Base-by-base conservation (phyloP, 73 alveolate species). In the Paramecium octaurelia region DNA sequence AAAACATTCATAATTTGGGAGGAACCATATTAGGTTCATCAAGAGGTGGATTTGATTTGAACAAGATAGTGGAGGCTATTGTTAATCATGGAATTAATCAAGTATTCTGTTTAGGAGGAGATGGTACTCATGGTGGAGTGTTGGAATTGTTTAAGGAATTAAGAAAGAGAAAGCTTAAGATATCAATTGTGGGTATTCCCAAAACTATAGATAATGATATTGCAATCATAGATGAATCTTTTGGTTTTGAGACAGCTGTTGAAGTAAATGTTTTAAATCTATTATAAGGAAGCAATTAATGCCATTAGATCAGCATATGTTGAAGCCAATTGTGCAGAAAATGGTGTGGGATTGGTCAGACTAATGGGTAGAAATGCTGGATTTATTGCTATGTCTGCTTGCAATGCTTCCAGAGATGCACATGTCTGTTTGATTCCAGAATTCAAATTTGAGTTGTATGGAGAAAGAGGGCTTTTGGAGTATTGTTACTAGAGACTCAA, bases 351-450 rank as follows among this genome's bases (percentile, higher is more conserved):
- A 35, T 95, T 98, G 58, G 99, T 98, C 43, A 98, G 99, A 93
- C 95, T 99, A 86, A 97, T 98, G 99, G 99, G 99, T 8, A 96
- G 99, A 84, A 96, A 98, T 88, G 93, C 98, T 12, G 99, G 99
- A 43, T 98, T 96, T 54, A 99, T 99, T 69, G 99, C 99, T 38
- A 97, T 97, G 97, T 93, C 95, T 29, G 98, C 99, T 0, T 92
- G 99, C 34, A 86, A 97, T 23, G 99, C 99, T 2, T 95, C 97
- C 8, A 97, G 99, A 93, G 98, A 97, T 95, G 99, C 98, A 46
- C 97, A 99, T 88, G 92, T 99, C 16, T 99, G 99, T 86, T 88
- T 99, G 83, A 94, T 99, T 57, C 99, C 99, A 2, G 99, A 99
- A 93, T 92, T 96, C 31, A 27, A n/a, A n/a, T 97, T 97, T 92